A percentile compares a stretch with the other conserved stretches of the same genome.
Evolutionary conservation across 495 filamentous ascomycete genomes (phyloP).

Genomic region (Lindgomyces ingoldianus): DNA sequence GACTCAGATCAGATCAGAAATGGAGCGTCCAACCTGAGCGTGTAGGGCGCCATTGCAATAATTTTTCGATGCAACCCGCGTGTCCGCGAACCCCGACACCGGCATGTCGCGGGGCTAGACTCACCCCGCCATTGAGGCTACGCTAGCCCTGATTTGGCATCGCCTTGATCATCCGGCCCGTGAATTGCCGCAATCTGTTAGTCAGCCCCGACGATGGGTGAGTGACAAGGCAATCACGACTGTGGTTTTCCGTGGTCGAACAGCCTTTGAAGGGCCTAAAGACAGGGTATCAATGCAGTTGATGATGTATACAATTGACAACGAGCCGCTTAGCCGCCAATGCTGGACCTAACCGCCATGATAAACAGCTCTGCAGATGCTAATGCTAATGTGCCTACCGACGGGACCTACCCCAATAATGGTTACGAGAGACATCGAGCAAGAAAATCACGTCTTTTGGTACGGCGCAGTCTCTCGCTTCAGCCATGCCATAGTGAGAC

Average conservation of each 20-base stretch:
- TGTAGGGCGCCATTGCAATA: not conserved
- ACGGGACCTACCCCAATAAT: not conserved
- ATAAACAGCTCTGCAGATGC: slow-evolving; percentile 1
- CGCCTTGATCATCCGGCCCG: not conserved
- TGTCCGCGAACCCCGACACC: not conserved
- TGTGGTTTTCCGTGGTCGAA: not conserved
- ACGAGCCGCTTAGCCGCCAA: not conserved
- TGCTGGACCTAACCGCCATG: not conserved
- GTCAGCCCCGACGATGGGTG: not conserved
- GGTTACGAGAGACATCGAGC: not conserved
- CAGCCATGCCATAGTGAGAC: slow-evolving; percentile 73
- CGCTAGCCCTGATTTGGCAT: not conserved
- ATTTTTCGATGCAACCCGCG: not conserved
- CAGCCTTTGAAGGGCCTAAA: not conserved
- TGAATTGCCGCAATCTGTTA: not conserved
- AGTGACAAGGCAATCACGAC: not conserved
- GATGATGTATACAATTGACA: not conserved
- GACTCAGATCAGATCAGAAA: slow-evolving; percentile 1
- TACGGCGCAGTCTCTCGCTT: slow-evolving; percentile 72
- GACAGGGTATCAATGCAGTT: not conserved
- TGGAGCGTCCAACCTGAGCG: not conserved
- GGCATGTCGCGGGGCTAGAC: slow-evolving; percentile 15
- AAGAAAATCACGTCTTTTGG: slow-evolving; percentile 2
- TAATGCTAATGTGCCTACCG: not conserved
- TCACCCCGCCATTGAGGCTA: not conserved